Evolutionary conservation across 2,329 filamentous ascomycete genomes (phyloP).

Genomic region (Cadophora luteo-olivacea): DNA sequence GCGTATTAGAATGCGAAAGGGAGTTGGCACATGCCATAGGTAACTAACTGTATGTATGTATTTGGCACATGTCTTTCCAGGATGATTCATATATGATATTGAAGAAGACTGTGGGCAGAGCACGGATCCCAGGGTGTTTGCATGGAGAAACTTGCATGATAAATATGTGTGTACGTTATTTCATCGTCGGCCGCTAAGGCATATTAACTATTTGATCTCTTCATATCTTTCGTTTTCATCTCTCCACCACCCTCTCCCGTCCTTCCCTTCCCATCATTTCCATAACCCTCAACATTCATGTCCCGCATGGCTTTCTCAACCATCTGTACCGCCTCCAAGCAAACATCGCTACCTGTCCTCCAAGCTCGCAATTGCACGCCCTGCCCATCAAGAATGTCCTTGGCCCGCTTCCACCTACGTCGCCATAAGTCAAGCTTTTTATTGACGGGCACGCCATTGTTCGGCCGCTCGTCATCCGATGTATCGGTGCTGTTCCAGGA

Average conservation of each 20-base stretch:
- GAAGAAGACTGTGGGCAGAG: too few relatives aligned
- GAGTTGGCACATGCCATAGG: not conserved
- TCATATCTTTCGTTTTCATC: conserved; percentile 45
- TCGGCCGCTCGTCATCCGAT: conserved; percentile 41
- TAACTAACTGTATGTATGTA: too few relatives aligned
- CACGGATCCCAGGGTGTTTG: too few relatives aligned
- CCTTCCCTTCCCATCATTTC: conserved; percentile 37
- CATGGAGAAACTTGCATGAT: not conserved
- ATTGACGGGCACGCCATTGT: conserved; percentile 49
- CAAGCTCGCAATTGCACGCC: conserved; percentile 76
- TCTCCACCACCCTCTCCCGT: conserved; percentile 43
- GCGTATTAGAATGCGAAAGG: not conserved
- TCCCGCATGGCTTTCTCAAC: conserved; percentile 61
- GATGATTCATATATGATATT: too few relatives aligned
- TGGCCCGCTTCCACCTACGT: conserved; percentile 69
- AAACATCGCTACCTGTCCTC: conserved; percentile 74
- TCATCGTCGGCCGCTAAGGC: not conserved
- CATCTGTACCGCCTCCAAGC: conserved; percentile 68
- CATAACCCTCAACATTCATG: conserved; percentile 48
- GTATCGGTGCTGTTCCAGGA: conserved; percentile 39
- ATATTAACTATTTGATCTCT: conserved; percentile 25
- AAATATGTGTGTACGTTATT: not conserved
- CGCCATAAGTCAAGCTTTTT: conserved; percentile 79
- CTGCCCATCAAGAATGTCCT: conserved; percentile 64
- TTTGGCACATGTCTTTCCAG: too few relatives aligned